Evolutionary conservation across 768 basidiomycete genomes (phyloP), one percentile per base, ranked within the genome.

Genomic region (button mushroom (Agaricus bisporus)): DNA sequence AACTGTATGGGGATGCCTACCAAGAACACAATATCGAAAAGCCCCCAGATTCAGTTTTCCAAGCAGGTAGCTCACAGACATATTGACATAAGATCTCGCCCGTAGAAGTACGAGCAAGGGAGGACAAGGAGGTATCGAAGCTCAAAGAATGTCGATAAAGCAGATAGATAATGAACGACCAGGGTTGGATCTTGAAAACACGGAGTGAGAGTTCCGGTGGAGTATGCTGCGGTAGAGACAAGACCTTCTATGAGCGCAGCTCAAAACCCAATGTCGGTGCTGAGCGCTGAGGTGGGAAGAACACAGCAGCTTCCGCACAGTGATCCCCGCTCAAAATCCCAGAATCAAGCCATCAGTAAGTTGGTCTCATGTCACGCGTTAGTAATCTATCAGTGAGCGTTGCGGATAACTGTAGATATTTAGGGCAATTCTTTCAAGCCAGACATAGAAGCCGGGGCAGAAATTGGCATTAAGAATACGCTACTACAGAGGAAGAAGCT

Each of bases 21-120:
- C 78, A 63, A 87, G 83, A 54, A 82, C 71, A 55, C 80, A 53
- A 66, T 80, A 86, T 49, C 86, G 82, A 59, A 74, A 69, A 48
- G 71, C 64, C 60, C 76, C 70, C 59, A 86, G 69, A 54, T 71
- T 57, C 59, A 54, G 18, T 36, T 48, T 54, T 54, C 39, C 39
- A 42, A 48, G 41, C 12, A 51, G 32, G 42, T 48, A 36, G 39
- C 66, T 72, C 57, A 65, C 67, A 77, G 81, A 80, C 55, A 56
- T 65, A 56, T 62, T 41, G 65, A 66, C 70, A 73, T 72, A 53
- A 58, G 63, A 58, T 55, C 48, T 26, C 46, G n/a, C 41, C 26
- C 35, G 32, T 37, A 48, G 63, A 58, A 68, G 70, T 64, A 70
- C 68, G 64, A 63, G 58, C 52, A 35, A 41, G 41, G 41, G 29